A percentile compares a stretch with the other conserved stretches of the same genome.
These are phyloP conservation scores for Trametes meyenii DNA, from an alignment of 768 basidiomycete genomes.

Conservation along the genomic window DNA sequence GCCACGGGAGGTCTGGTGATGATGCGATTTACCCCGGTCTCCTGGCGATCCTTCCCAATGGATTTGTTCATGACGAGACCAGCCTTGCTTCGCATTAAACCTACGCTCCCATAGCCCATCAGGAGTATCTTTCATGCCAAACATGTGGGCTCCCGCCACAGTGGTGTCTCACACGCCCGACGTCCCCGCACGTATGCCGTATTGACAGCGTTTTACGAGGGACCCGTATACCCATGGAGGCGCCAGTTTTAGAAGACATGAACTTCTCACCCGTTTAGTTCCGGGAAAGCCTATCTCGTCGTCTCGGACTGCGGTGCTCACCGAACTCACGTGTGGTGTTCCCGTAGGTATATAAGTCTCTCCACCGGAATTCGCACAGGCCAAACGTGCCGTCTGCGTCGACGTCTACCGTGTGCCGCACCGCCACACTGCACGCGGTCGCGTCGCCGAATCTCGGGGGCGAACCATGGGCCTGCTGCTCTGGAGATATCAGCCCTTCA, in stretches of 20 bases:
- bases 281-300: neutral
- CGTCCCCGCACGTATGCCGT: no score
- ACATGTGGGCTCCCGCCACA: no score
- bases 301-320: neutral
- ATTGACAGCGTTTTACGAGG: no score
- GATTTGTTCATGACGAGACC: neutral
- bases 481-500: constrained; percentile 21
- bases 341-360: constrained; percentile 1
- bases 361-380: no score
- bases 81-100: no score
- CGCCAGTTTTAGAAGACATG: neutral
- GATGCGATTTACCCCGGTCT: neutral
- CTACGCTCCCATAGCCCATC: no score
- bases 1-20: constrained; percentile 25
- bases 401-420: neutral
- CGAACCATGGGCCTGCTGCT: neutral
- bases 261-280: neutral
- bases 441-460: no score
- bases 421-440: neutral
- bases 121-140: no score
- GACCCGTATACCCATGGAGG: no score
- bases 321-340: neutral
- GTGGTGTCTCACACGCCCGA: no score
- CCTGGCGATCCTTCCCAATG: neutral
- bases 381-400: neutral